Conservation (phyloP, 768 basidiomycete genomes). For the Mycena crocata region DNA sequence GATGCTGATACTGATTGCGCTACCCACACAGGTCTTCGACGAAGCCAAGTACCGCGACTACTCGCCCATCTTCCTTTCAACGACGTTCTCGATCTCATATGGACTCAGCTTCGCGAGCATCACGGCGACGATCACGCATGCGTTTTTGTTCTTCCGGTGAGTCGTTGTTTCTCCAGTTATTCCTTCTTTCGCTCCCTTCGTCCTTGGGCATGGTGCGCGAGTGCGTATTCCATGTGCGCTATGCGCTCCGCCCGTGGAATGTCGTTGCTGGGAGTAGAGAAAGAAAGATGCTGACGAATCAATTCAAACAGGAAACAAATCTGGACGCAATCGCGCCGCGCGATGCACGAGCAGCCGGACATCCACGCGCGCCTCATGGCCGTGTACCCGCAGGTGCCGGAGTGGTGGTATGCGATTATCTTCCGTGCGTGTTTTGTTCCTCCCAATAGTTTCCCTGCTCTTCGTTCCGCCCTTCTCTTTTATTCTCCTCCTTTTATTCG, state of each 20-base stretch:
- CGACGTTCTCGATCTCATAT: constrained; percentile 83
- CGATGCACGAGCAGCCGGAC: constrained; percentile 85
- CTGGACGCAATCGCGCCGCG: constrained; percentile 74
- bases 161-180: constrained; percentile 55
- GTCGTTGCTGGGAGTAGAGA: no score
- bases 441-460: no score
- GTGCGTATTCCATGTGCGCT: no score
- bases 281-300: no score
- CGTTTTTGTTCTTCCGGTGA: constrained; percentile 80
- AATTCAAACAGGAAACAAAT: no score
- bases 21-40: constrained; percentile 61
- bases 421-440: constrained; percentile 59
- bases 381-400: constrained; percentile 70
- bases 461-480: no score
- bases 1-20: constrained; percentile 29
- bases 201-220: no score
- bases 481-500: no score
- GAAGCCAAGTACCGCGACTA: constrained; percentile 64
- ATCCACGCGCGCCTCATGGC: constrained; percentile 88
- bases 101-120: constrained; percentile 83
- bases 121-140: constrained; percentile 80
- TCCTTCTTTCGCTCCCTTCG: constrained; percentile 52
- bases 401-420: constrained; percentile 86
- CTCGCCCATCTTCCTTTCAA: constrained; percentile 73
- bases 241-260: no score